Percentiles rank a stretch among this genome's conserved stretches.
These are phyloP conservation scores for Porogramme epimiltina DNA, from an alignment of 1,284 basidiomycete genomes.

Conservation along the genomic window DNA sequence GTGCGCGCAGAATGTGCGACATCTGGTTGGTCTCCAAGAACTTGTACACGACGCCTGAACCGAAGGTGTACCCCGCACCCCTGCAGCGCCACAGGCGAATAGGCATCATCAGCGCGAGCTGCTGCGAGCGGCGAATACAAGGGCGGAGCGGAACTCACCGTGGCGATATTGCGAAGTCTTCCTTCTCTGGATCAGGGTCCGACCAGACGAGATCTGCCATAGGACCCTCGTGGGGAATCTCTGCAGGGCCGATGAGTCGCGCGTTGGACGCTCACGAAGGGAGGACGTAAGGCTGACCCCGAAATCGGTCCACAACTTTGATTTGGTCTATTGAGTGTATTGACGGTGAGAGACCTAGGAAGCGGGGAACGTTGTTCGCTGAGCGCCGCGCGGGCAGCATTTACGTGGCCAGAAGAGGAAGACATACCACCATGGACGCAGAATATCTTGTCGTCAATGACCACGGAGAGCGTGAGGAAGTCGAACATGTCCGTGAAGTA, in stretches of 20 bases:
- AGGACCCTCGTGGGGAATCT: constrained; percentile 99
- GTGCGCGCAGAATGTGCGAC: constrained; percentile 96
- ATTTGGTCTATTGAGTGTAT: constrained; percentile 99
- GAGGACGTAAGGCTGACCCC: constrained; percentile 56
- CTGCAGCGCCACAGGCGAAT: constrained; percentile 43
- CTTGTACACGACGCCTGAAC: constrained; percentile 97
- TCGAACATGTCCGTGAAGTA: constrained; percentile 99
- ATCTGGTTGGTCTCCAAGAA: constrained; percentile 94
- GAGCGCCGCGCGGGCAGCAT: background rate
- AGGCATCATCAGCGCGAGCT: background rate
- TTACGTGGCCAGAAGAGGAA: constrained; percentile 3
- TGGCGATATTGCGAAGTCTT: constrained; percentile 98
- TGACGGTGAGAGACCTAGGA: constrained; percentile 87
- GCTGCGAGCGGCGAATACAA: background rate
- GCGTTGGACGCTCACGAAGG: background rate
- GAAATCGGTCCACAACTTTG: constrained; percentile 97
- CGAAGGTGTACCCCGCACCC: constrained; percentile 99
- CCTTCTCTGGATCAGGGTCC: constrained; percentile 98
- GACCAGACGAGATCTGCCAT: constrained; percentile 99
- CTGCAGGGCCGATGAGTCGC: constrained; percentile 41
- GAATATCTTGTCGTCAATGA: constrained; percentile 99
- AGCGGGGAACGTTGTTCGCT: background rate
- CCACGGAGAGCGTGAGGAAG: constrained; percentile 95
- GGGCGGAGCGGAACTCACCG: constrained; percentile 54
- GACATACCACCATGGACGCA: constrained; percentile 93